Evolutionary conservation across 805 yeast genomes (phyloP).

Genomic region (Jamesozyma piceae): DNA sequence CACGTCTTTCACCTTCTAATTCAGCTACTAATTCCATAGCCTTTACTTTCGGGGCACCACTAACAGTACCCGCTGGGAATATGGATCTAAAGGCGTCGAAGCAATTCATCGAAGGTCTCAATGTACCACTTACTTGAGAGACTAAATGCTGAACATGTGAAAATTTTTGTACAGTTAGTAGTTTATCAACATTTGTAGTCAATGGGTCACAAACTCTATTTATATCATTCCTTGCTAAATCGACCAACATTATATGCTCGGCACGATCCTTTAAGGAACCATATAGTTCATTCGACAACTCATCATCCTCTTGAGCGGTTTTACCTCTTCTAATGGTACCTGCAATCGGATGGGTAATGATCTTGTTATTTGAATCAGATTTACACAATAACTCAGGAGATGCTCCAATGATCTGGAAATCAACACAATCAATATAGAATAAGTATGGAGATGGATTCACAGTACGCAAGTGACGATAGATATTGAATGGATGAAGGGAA

Average conservation of each 20-base stretch:
- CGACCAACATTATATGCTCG: constrained; percentile 98
- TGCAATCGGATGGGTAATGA: constrained; percentile 95
- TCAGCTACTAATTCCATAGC: constrained; percentile 94
- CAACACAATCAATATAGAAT: constrained; percentile 85
- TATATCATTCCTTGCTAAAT: constrained; percentile 91
- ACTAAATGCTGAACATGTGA: constrained; percentile 96
- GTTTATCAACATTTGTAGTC: constrained; percentile 77
- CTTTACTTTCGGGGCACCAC: constrained; percentile 95
- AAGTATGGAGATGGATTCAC: constrained; percentile 97
- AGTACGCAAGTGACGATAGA: constrained; percentile 86
- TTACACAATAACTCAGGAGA: constrained; percentile 91
- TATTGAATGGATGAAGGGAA: constrained; percentile 89
- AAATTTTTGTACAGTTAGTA: constrained; percentile 84
- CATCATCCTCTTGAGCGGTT: constrained; percentile 86
- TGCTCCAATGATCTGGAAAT: constrained; percentile 94
- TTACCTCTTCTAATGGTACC: constrained; percentile 90
- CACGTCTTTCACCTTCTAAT: constrained; percentile 84
- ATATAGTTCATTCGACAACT: constrained; percentile 62
- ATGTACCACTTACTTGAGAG: constrained; percentile 85
- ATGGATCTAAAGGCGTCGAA: constrained; percentile 96
- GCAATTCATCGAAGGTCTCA: constrained; percentile 74
- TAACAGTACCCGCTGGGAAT: constrained; percentile 98
- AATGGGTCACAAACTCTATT: constrained; percentile 88
- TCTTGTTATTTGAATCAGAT: constrained; percentile 58
- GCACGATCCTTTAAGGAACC: constrained; percentile 86